These are phyloP conservation scores for Apium graveolens DNA, from an alignment of 129 eudicot species.

Conservation along the genomic window DNA sequence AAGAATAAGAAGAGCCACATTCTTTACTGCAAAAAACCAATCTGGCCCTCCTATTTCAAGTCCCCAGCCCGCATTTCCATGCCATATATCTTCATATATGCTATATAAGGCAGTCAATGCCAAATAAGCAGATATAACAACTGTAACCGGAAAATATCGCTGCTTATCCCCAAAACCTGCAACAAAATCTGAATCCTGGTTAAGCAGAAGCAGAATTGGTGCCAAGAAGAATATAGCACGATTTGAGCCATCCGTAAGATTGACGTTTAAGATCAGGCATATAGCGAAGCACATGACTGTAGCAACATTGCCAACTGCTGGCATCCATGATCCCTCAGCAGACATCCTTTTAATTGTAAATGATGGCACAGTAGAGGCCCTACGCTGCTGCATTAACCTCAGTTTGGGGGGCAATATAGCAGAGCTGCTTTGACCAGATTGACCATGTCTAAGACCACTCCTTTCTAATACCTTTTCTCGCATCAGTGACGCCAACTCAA, in stretches of 20 bases:
- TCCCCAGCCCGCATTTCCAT: constrained; percentile 91
- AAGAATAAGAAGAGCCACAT: constrained; percentile 72
- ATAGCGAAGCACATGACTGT: constrained; percentile 92
- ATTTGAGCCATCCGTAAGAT: constrained; percentile 91
- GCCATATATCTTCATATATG: constrained; percentile 96
- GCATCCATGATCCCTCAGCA: constrained; percentile 99
- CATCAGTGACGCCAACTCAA: constrained; percentile 81
- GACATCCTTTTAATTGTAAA: constrained; percentile 82
- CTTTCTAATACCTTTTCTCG: constrained; percentile 59
- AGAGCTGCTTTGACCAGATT: constrained; percentile 56
- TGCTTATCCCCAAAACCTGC: constrained; percentile 99
- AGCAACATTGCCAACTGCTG: constrained; percentile 97
- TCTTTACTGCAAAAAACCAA: constrained; percentile 90
- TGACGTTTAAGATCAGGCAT: constrained; percentile 74
- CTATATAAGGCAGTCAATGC: constrained; percentile 64
- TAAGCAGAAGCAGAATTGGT: constrained; percentile 74
- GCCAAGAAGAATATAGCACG: constrained; percentile 97
- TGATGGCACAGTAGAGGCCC: constrained; percentile 67
- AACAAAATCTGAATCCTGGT: constrained; percentile 93
- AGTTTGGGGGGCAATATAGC: constrained; percentile 53
- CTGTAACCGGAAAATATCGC: constrained; percentile 85
- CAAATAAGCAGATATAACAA: constrained; percentile 69
- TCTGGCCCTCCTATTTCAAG: constrained; percentile 89
- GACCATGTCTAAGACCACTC: constrained; percentile 59
- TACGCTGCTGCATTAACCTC: constrained; percentile 86